Percentiles rank a stretch among this genome's conserved stretches.
Evolutionary conservation across 371 early-diverging fungal species (phyloP).

Genomic region (Paramicrosporidium saccamoebae): DNA sequence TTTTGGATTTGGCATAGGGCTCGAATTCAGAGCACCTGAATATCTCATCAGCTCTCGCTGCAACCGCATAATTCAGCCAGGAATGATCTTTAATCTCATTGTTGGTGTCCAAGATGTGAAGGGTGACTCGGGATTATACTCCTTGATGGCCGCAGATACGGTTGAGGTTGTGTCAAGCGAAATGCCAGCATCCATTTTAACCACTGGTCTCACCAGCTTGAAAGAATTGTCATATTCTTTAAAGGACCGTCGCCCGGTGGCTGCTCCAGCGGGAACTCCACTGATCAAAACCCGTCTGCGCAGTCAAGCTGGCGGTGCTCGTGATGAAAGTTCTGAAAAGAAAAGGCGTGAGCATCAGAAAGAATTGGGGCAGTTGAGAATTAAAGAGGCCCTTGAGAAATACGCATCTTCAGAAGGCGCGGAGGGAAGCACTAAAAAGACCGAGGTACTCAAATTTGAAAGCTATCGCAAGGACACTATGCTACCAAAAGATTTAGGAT

Average conservation of each 20-base stretch:
- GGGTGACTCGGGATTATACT: too few relatives aligned
- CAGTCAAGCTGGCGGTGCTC: too few relatives aligned
- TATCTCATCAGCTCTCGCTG: conserved; percentile 35
- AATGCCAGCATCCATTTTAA: too few relatives aligned
- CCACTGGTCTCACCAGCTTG: too few relatives aligned
- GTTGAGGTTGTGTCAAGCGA: too few relatives aligned
- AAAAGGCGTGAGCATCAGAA: conserved; percentile 57
- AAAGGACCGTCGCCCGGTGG: too few relatives aligned
- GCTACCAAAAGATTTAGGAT: conserved; percentile 15
- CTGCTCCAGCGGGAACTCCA: too few relatives aligned
- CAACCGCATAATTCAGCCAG: conserved; percentile 19
- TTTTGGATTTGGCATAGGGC: conserved; percentile 72
- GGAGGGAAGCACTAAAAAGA: conserved; percentile 20
- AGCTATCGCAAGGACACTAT: conserved; percentile 63
- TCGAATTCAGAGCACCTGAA: conserved; percentile 61
- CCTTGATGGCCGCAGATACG: too few relatives aligned
- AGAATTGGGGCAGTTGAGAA: conserved; percentile 27
- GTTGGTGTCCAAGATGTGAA: conserved; percentile 56
- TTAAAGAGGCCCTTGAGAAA: conserved; percentile 35
- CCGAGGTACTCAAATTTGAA: conserved; percentile 49
- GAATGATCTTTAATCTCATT: conserved; percentile 51
- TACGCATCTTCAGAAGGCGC: conserved; percentile 26
- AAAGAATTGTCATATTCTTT: too few relatives aligned
- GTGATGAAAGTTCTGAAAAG: conserved; percentile 39
- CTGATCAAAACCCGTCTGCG: too few relatives aligned